Base-by-base conservation (phyloP, 495 filamentous ascomycete genomes). In the Usnea hakonensis region DNA sequence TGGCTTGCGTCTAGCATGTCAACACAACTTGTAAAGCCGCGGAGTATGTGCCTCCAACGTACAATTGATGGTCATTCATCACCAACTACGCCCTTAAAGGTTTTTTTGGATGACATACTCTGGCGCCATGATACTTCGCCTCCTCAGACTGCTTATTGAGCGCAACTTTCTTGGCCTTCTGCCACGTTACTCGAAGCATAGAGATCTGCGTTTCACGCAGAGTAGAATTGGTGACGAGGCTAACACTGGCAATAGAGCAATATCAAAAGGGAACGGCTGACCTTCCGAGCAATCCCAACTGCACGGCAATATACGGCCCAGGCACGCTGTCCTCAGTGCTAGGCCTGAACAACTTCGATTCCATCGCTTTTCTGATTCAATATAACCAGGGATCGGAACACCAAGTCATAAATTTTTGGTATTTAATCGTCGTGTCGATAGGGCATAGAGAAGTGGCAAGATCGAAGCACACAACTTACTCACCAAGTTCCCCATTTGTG, bases 341-440 rank as follows among this genome's bases (percentile, higher is more conserved):
- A n/a, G 64, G 44, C 38, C 53, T 40, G 46, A 33, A 66, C 26
- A 55, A 66, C 33, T 66, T 66, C 37, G 60, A 66, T 36, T 23
- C 64, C 53, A 63, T 63, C 13, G 64, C 54, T 28, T 65, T 65
- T 19, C 33, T 65, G 36, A 57, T 41, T 19, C 35, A 65, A 32
- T 65, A 63, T 53, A 65, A 65, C 23, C n/a, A 65, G n/a, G 64
- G 60, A 26, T 65, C n/a, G n/a, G n/a, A n/a, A n/a, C n/a, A n/a
- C n/a, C n/a, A n/a, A n/a, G n/a, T n/a, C n/a, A n/a, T n/a, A n/a
- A n/a, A n/a, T n/a, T n/a, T n/a, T n/a, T n/a, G n/a, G n/a, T n/a
- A n/a, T n/a, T n/a, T n/a, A n/a, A n/a, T n/a, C n/a, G n/a, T n/a
- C n/a, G n/a, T n/a, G n/a, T n/a, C n/a, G n/a, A n/a, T n/a, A n/a